Base-by-base conservation (phyloP, 2,329 filamentous ascomycete species). In the Lachnellula subtilissima region DNA sequence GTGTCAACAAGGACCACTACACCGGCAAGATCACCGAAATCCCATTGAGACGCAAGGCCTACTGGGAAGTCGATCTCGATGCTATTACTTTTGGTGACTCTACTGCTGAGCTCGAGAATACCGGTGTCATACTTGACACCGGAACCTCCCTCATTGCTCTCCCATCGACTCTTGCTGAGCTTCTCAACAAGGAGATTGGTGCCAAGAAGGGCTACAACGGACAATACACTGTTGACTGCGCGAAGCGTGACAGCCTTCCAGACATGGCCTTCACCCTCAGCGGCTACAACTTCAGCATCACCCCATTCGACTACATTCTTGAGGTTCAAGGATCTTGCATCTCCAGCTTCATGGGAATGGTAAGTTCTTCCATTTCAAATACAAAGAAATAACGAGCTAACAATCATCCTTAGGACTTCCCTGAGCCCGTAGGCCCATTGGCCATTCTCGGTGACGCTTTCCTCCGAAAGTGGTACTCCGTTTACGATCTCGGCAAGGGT, bases 1-100 rank as follows among this genome's bases (percentile, higher is more conserved):
- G 93, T 64, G 76, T 96, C 60, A 87, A 97, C 74, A 78, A 91
- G 77, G 78, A 79, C 71, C 91, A 94, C 80, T 85, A 81, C 73
- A 86, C 81, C 40, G 94, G 94, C 70, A 87, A 97, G 75, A 83
- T 99, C 69, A 89, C 86, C 72, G 95, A 91, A 74, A 91, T 99
- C 65, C 94, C 94, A 54, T 84, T 99, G 66, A 90, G 94, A 74
- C 90, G 94, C 73, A 97, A 97, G 87, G 94, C 94, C 50, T 99
- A 99, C 84, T 99, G 94, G 94, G 94, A 99, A 82, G 93, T 99
- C 54, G 92, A 97, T 69, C 86, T 99, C 60, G 87, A 97, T 69
- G 82, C 91, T 62, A 94, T 99, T 76, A 85, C 88, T 54, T 91
- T 97, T 63, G 95, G 94, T 67, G 82, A 92, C 52, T 84, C 89